Percentiles rank a stretch among this genome's conserved stretches.
phyloP scores from a whole-genome alignment of 441 rosid genomes.

The Populus hybrid region DNA sequence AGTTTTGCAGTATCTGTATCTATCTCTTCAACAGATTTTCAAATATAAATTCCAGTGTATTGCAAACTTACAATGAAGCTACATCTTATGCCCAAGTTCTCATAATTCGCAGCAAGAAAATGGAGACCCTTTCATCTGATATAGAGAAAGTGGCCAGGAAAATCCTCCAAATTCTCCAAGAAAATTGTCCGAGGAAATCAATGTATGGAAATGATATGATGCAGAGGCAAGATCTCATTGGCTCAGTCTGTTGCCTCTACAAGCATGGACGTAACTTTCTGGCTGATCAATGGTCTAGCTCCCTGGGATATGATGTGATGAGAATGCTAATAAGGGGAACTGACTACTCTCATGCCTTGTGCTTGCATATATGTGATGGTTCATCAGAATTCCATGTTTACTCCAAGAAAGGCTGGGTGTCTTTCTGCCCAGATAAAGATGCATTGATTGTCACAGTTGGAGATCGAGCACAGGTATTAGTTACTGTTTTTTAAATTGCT shows the following conservation, averaged over 20 bases:
- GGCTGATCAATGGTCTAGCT: conserved; percentile 25
- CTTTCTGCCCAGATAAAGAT: too few species aligned
- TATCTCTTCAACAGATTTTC: neutral
- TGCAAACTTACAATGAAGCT: neutral
- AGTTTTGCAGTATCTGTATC: too few species aligned
- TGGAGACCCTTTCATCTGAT: conserved; percentile 39
- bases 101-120: conserved; percentile 45
- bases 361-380: too few species aligned
- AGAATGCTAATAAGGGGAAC: conserved; percentile 47
- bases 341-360: too few species aligned
- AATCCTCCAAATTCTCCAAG: conserved; percentile 27
- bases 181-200: conserved; percentile 18
- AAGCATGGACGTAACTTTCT: conserved; percentile 32
- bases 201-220: conserved; percentile 7
- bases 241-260: conserved; percentile 38
- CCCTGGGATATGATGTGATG: conserved; percentile 57
- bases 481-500: neutral
- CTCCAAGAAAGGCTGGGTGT: too few species aligned
- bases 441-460: too few species aligned
- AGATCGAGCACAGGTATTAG: too few species aligned
- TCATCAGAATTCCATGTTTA: too few species aligned
- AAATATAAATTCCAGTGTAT: neutral
- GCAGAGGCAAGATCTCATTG: conserved; percentile 28
- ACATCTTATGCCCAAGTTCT: neutral
- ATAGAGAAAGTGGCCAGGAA: conserved; percentile 57